These are phyloP conservation scores for Saksenaea vasiformis DNA, from an alignment of 371 early-diverging fungal genomes.

Conservation along the genomic window DNA sequence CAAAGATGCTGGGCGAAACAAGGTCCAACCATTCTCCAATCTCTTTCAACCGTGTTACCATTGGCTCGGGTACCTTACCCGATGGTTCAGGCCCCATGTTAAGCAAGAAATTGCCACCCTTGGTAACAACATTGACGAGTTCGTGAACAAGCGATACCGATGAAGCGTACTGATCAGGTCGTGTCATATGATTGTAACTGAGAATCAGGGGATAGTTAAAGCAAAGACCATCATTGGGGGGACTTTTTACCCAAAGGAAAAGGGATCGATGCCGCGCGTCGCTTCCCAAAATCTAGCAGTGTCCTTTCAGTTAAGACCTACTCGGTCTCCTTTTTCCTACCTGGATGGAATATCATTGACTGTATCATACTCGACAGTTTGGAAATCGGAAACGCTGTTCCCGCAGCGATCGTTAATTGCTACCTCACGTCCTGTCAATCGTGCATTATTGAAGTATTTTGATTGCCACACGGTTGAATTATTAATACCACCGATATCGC, in stretches of 20 bases:
- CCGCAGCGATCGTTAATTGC: conserved; percentile 40
- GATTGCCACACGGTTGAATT: conserved; percentile 36
- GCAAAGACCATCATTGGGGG: no score
- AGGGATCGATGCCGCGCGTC: conserved; percentile 43
- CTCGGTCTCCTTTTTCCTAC: not conserved
- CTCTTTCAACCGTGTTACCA: conserved; percentile 13
- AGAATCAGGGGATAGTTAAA: not conserved
- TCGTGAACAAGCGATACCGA: conserved; percentile 22
- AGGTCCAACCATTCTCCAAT: conserved; percentile 28
- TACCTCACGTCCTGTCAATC: conserved; percentile 12
- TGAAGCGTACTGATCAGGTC: conserved; percentile 24
- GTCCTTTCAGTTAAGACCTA: not conserved
- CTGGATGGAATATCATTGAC: conserved; percentile 17
- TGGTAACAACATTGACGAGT: conserved; percentile 24
- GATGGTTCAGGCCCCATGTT: conserved; percentile 33
- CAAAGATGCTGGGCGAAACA: conserved; percentile 19
- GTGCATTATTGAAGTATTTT: conserved; percentile 27
- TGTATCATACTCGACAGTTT: conserved; percentile 33
- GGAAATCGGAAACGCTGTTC: conserved; percentile 34
- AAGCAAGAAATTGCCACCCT: conserved; percentile 38
- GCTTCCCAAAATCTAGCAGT: conserved; percentile 43
- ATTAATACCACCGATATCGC: conserved; percentile 47
- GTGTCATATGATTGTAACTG: conserved; percentile 30
- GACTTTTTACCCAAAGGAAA: conserved; percentile 31
- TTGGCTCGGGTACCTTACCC: conserved; percentile 19